These are phyloP conservation scores for Lentithecium fluviatile DNA, from an alignment of 495 filamentous ascomycete genomes.

Conservation along the genomic window DNA sequence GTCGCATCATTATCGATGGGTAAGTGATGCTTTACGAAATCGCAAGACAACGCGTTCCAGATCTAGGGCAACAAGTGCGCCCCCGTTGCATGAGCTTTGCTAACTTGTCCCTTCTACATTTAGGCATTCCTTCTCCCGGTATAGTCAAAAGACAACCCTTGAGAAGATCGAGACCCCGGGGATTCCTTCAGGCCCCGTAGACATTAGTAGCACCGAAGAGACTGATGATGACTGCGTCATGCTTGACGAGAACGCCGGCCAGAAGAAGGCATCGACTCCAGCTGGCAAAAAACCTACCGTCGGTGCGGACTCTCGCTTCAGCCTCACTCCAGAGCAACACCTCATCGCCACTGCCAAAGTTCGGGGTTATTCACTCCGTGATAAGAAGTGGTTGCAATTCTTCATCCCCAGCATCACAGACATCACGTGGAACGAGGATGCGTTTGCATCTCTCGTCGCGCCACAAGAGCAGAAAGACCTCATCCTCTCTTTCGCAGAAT, in stretches of 20 bases:
- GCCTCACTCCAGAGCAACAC: conserved; percentile 35
- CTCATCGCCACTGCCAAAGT: conserved; percentile 34
- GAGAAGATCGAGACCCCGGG: conserved; percentile 24
- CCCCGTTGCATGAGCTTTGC: too few relatives aligned
- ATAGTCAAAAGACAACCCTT: conserved; percentile 37
- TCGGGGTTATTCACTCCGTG: conserved; percentile 44
- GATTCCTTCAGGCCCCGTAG: background rate
- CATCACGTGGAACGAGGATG: conserved; percentile 42
- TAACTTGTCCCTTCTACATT: too few relatives aligned
- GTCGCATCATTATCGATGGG: conserved; percentile 55
- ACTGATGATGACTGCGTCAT: conserved; percentile 29
- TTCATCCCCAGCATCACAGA: conserved; percentile 41
- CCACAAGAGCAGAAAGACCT: conserved; percentile 45
- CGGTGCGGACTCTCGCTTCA: background rate
- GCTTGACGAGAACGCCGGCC: conserved; percentile 17
- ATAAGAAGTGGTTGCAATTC: conserved; percentile 47
- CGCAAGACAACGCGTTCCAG: too few relatives aligned
- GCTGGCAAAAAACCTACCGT: background rate
- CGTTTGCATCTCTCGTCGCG: conserved; percentile 47
- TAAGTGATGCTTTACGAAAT: too few relatives aligned
- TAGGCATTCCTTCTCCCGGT: conserved; percentile 40
- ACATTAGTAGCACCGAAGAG: conserved; percentile 30
- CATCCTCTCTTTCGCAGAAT: conserved; percentile 50
- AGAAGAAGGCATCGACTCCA: background rate
- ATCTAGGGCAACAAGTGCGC: too few relatives aligned